Evolutionary conservation across 108 stramenopile species (phyloP), one percentile per base, ranked within the genome.

Genomic region (Cyclotella cryptica): DNA sequence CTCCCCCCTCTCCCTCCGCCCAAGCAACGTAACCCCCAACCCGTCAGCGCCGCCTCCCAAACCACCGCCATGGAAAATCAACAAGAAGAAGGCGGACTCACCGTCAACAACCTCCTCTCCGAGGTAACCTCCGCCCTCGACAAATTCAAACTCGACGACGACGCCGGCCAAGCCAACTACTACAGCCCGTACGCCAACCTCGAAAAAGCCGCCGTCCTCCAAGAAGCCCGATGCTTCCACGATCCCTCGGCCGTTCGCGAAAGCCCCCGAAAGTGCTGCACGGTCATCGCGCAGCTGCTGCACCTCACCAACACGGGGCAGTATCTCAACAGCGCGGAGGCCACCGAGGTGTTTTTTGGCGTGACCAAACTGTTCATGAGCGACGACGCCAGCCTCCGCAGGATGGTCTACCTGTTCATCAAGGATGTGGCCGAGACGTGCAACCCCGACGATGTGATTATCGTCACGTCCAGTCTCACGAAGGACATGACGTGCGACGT

Each of bases 341-440:
- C 93, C 0, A 96, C 94, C 7, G 96, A 98, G 59, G 98, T 99
- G 28, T 99, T 99, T 73, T 99, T 99, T 73, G 99, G 98, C 4
- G 99, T 99, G 10, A 99, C 99, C 22, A 99, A 99, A 86, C 91
- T 99, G 30, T 99, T 99, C 79, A 97, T 98, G 96, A 92, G 88
- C 70, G 92, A 95, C 69, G 96, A 97, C 75, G 93, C 93, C 15
- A 88, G 86, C 11, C 69, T 97, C 35, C 77, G 97, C 0, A 76
- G 97, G 10, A 94, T 97, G 92, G 92, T 96, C 3, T 98, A 97
- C 78, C 85, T 99, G n/a, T 99, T 99, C 85, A 98, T 99, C 87
- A 99, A 99, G 90, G 99, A 99, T 46, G 97, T 99, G 19, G 98
- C 98, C 2, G 98, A 99, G 80, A 94, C 97, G 0, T 98, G 98